Evolutionary conservation across 2,329 filamentous ascomycete genomes (phyloP).

Genomic region (Huntiella omanensis): DNA sequence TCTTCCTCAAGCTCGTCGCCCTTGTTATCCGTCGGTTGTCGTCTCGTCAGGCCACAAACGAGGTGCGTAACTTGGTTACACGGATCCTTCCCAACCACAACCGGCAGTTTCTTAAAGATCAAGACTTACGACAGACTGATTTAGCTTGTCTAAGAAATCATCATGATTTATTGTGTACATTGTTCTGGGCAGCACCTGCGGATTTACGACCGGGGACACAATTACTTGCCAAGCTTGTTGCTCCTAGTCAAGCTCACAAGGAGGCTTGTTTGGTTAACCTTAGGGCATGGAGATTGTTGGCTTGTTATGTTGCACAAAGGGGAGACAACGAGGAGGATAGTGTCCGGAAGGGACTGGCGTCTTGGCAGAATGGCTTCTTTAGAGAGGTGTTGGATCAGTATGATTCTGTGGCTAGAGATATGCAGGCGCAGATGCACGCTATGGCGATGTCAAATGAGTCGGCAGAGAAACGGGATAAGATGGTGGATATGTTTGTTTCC

Average conservation of each 20-base stretch:
- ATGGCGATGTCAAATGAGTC: constrained; percentile 22
- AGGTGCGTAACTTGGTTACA: constrained; percentile 40
- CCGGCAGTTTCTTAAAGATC: constrained; percentile 44
- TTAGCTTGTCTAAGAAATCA: constrained; percentile 48
- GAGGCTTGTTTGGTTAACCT: constrained; percentile 47
- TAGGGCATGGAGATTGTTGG: constrained; percentile 42
- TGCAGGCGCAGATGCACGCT: constrained; percentile 34
- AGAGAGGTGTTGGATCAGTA: constrained; percentile 39
- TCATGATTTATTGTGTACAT: constrained; percentile 46
- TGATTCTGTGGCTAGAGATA: constrained; percentile 33
- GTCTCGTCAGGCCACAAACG: constrained; percentile 29
- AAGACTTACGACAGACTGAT: constrained; percentile 38
- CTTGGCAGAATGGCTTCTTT: constrained; percentile 38
- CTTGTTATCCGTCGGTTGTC: constrained; percentile 34
- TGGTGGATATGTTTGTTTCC: constrained; percentile 30
- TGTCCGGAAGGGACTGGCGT: constrained; percentile 26
- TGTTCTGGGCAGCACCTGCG: constrained; percentile 44
- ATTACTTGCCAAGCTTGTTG: constrained; percentile 40
- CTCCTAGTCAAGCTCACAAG: constrained; percentile 41
- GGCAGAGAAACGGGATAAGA: constrained; percentile 26
- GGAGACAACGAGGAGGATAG: constrained; percentile 22
- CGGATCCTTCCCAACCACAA: constrained; percentile 48
- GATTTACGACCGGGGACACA: constrained; percentile 33
- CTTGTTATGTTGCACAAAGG: constrained; percentile 35
- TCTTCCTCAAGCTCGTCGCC: constrained; percentile 46